A percentile compares a stretch with the other conserved stretches of the same genome.
These are phyloP conservation scores for Incumbomyces lentus DNA, from an alignment of 2,329 filamentous ascomycete genomes.

Conservation along the genomic window DNA sequence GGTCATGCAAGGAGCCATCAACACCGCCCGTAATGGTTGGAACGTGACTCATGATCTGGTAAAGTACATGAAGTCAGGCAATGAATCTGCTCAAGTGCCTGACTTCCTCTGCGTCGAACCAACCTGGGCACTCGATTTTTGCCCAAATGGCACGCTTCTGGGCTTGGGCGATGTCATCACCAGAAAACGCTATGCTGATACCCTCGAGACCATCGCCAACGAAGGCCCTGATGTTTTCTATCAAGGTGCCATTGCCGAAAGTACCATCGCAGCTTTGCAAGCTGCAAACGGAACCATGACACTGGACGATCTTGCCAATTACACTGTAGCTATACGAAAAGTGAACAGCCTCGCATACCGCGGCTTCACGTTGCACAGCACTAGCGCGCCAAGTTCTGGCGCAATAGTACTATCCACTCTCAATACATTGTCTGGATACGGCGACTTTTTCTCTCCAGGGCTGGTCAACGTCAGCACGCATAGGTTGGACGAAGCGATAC, in stretches of 20 bases:
- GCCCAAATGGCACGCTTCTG: constrained; percentile 65
- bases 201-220: constrained; percentile 65
- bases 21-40: constrained; percentile 65
- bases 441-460: constrained; percentile 48
- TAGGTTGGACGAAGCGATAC: constrained; percentile 75
- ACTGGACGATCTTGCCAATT: constrained; percentile 63
- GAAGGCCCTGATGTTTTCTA: constrained; percentile 67
- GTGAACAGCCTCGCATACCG: constrained; percentile 56
- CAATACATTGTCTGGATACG: constrained; percentile 74
- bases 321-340: constrained; percentile 55
- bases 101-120: constrained; percentile 67
- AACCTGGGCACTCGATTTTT: constrained; percentile 79
- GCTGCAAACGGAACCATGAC: constrained; percentile 74
- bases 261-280: constrained; percentile 60
- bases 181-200: constrained; percentile 67
- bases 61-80: constrained; percentile 55
- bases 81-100: constrained; percentile 29
- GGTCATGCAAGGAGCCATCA: constrained; percentile 63
- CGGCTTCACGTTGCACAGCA: constrained; percentile 37
- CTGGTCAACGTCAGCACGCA: constrained; percentile 62
- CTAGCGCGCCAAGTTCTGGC: constrained; percentile 68
- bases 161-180: constrained; percentile 68
- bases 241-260: constrained; percentile 58
- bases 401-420: constrained; percentile 63
- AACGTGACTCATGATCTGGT: constrained; percentile 62